Percentiles rank a stretch among this genome's conserved stretches.
These are phyloP conservation scores for Mortierella sp. DNA, from an alignment of 371 early-diverging fungal genomes.

Conservation along the genomic window DNA sequence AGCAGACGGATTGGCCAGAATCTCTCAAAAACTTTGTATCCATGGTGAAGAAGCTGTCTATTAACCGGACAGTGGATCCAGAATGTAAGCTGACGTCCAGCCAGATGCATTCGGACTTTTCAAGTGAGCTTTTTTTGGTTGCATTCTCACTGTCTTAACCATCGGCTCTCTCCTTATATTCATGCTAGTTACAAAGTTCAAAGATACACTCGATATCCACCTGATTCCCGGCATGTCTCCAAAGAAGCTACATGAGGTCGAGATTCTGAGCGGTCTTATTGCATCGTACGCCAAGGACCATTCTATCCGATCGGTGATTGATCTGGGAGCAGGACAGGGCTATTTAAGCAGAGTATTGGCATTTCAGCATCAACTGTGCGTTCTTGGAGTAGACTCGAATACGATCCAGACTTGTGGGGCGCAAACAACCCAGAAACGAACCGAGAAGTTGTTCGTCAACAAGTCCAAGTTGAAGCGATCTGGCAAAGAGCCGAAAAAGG, in stretches of 20 bases:
- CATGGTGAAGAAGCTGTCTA: constrained; percentile 36
- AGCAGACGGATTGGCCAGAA: constrained; percentile 43
- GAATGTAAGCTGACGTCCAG: constrained; percentile 26
- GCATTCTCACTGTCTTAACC: no score
- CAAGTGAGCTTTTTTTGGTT: no score
- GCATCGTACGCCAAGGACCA: constrained; percentile 58
- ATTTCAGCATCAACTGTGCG: constrained; percentile 72
- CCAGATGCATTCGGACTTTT: no score
- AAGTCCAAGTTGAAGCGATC: constrained; percentile 30
- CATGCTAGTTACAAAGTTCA: constrained; percentile 42
- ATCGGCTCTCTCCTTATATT: neutral
- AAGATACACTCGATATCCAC: constrained; percentile 46
- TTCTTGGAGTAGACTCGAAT: constrained; percentile 84
- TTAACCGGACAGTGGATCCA: constrained; percentile 44
- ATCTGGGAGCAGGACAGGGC: constrained; percentile 82
- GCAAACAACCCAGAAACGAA: constrained; percentile 67
- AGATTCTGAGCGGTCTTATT: constrained; percentile 66
- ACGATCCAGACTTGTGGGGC: constrained; percentile 86
- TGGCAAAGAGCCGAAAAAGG: constrained; percentile 8
- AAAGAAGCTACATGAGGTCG: constrained; percentile 82
- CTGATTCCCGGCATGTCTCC: constrained; percentile 75
- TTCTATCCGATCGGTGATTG: constrained; percentile 62
- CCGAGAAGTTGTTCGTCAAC: constrained; percentile 57
- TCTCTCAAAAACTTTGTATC: constrained; percentile 39
- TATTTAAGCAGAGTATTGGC: constrained; percentile 82